Conservation (phyloP, 148 eudicot species). For the Euryodendron excelsum region DNA sequence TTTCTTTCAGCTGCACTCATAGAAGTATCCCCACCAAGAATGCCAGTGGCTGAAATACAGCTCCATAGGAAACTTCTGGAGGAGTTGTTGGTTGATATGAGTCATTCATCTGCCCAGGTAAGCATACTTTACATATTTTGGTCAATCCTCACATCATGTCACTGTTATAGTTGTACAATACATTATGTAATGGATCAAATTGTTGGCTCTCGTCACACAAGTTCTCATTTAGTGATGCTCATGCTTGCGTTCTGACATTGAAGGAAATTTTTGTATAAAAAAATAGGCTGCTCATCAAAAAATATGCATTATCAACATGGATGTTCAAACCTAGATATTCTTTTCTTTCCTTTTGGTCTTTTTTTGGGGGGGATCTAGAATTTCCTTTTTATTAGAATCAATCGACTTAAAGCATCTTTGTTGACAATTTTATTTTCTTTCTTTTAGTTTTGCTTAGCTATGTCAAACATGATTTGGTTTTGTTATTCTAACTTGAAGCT, state of each 20-base stretch:
- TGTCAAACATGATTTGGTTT: constrained; percentile 1
- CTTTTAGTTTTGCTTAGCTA: neutral
- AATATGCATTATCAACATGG: neutral
- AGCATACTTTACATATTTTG: constrained; percentile 16
- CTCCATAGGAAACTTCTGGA: constrained; percentile 70
- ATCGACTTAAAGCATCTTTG: neutral
- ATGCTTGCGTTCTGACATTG: neutral
- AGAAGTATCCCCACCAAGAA: constrained; percentile 80
- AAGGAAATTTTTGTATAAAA: neutral
- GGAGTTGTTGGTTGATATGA: constrained; percentile 81
- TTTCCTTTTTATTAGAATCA: neutral
- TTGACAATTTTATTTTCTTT: neutral
- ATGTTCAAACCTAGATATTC: neutral
- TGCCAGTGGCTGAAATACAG: constrained; percentile 64
- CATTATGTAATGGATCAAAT: constrained; percentile 1
- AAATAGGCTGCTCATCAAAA: neutral
- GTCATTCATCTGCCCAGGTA: constrained; percentile 93
- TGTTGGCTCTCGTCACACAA: neutral
- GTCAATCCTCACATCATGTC: neutral
- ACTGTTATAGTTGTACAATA: neutral
- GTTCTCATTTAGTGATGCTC: neutral
- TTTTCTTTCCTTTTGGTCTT: neutral
- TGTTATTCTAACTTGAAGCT: neutral
- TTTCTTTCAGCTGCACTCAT: constrained; percentile 83
- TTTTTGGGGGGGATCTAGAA: neutral